Evolutionary conservation across 2,329 filamentous ascomycete genomes (phyloP), one percentile per base, ranked within the genome.

Genomic region (Nigrospora osmanthi): DNA sequence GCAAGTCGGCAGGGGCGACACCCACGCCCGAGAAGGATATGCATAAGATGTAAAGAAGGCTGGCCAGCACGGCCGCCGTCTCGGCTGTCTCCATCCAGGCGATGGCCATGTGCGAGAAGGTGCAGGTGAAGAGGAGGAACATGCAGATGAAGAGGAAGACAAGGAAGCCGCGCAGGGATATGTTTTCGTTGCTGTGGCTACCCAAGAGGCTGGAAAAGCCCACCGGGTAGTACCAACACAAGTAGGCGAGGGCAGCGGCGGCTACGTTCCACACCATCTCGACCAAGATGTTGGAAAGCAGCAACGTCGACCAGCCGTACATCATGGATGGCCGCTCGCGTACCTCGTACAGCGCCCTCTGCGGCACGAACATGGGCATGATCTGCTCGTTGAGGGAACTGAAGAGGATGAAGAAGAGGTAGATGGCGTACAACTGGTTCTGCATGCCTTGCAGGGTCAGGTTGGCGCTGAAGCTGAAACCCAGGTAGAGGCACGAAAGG

Each of bases 381-480:
- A 85, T 85, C 57, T 89, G 85, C 60, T 89, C 83, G 4, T 85
- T 78, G 32, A 90, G 72, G 57, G 88, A 83, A 50, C 85, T 85
- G 59, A 95, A 94, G 59, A 94, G 80, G 37, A 84, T 91, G 47
- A 86, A 71, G 46, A 91, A 67, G 75, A 91, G 86, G 74, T 94
- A 94, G 52, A 93, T 85, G 59, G 81, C 77, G 61, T 94, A 94
- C 73, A 91, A 83, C 54, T 90, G 85, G 67, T 93, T 90, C 64
- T 91, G 86, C 12, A 94, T 72, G 43, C 88, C 89, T 58, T 89
- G 85, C 36, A 84, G 76, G 11, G 79, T 81, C 65, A 83, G 83
- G 30, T 80, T 78, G 1, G 85, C 81, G 35, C 80, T 75, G 66
- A 93, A 89, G 43, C 85, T 83, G 62, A 90, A 89, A 30, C 87